phyloP scores from a whole-genome alignment of 495 filamentous ascomycete genomes.

The Thermochaetoides thermophila region DNA sequence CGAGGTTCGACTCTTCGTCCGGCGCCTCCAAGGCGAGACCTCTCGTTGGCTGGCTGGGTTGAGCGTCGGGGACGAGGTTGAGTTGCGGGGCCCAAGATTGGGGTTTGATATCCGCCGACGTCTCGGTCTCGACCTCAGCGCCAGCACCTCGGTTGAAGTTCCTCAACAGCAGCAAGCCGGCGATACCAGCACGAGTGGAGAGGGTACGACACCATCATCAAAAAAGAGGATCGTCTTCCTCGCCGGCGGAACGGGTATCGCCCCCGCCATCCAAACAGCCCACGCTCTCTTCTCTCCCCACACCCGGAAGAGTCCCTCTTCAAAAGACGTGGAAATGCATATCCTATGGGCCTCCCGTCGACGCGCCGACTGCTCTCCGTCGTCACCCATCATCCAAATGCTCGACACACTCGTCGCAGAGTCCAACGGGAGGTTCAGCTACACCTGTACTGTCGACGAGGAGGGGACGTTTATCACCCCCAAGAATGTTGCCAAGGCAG shows the following conservation, averaged over 20 bases:
- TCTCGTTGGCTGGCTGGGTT: slow-evolving; percentile 57
- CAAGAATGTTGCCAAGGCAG: slow-evolving; percentile 1
- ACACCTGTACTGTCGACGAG: slow-evolving; percentile 69
- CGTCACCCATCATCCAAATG: slow-evolving; percentile 36
- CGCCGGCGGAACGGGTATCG: slow-evolving; percentile 88
- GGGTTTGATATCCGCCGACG: slow-evolving; percentile 48
- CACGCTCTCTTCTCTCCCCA: slow-evolving; percentile 34
- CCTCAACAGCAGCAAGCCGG: background rate
- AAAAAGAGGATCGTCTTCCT: slow-evolving; percentile 51
- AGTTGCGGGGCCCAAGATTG: slow-evolving; percentile 61
- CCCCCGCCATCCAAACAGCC: slow-evolving; percentile 71
- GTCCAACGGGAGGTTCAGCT: slow-evolving; percentile 39
- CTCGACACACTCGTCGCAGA: slow-evolving; percentile 41
- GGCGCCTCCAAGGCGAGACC: slow-evolving; percentile 31
- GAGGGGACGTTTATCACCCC: slow-evolving; percentile 45
- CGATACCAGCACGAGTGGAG: no score
- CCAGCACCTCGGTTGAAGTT: background rate
- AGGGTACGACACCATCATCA: no score
- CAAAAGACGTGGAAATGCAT: slow-evolving; percentile 31
- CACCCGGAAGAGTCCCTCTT: no score
- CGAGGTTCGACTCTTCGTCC: slow-evolving; percentile 37
- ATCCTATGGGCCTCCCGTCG: slow-evolving; percentile 31
- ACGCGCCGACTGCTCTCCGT: slow-evolving; percentile 18
- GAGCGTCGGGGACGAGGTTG: slow-evolving; percentile 42
- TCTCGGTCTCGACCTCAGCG: slow-evolving; percentile 13